Conservation (phyloP, 192 early-diverging fungal species). For the Coemansia sp. region DNA sequence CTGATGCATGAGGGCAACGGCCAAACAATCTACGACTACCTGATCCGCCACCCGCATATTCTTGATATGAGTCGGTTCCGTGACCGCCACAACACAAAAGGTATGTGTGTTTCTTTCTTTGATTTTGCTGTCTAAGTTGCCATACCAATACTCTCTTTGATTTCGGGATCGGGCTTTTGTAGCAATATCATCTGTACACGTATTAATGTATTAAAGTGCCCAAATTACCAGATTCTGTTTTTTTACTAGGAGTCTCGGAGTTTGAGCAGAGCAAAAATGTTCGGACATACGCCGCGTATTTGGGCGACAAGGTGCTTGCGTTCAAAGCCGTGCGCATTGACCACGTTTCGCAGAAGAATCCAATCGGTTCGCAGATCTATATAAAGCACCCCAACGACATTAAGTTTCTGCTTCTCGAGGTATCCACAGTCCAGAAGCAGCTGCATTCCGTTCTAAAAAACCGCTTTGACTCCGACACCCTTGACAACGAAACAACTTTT, state of each 20-base stretch:
- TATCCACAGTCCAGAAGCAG: constrained; percentile 53
- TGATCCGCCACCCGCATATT: constrained; percentile 38
- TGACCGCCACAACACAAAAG: constrained; percentile 54
- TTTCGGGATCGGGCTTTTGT: too few relatives aligned
- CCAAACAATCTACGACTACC: constrained; percentile 42
- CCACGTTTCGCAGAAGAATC: constrained; percentile 48
- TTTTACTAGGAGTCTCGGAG: constrained; percentile 31
- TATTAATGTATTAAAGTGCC: too few relatives aligned
- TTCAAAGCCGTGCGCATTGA: constrained; percentile 55
- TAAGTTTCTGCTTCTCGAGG: constrained; percentile 53
- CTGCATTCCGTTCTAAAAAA: constrained; percentile 56
- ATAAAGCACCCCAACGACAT: constrained; percentile 37
- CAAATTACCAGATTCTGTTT: not conserved
- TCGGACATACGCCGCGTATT: constrained; percentile 52
- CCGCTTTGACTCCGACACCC: constrained; percentile 50
- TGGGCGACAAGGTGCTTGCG: constrained; percentile 52
- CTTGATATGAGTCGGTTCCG: constrained; percentile 56
- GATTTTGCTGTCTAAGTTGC: not conserved
- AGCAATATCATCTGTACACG: too few relatives aligned
- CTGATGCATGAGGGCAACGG: constrained; percentile 54
- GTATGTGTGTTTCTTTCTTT: not conserved
- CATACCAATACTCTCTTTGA: too few relatives aligned
- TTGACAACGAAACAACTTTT: constrained; percentile 58
- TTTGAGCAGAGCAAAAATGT: constrained; percentile 60
- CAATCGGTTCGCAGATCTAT: constrained; percentile 49